Conservation (phyloP, 371 early-diverging fungal species). For the Mortierella sp. region DNA sequence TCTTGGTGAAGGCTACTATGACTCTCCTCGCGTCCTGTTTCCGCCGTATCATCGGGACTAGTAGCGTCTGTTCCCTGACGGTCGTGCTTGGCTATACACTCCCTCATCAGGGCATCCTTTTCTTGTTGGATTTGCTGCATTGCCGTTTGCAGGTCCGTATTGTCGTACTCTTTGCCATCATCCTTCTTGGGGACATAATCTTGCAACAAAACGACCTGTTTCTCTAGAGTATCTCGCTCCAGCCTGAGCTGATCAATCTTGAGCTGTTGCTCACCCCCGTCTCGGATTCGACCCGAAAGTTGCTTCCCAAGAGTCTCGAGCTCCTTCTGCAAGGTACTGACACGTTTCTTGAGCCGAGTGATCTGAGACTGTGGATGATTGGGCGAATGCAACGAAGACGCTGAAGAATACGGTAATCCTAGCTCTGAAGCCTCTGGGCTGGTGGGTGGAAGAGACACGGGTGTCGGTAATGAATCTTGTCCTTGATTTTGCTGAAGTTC, state of each 20-base stretch:
- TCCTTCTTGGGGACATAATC: background rate
- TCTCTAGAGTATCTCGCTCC: conserved; percentile 26
- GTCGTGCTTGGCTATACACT: conserved; percentile 10
- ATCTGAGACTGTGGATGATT: conserved; percentile 4
- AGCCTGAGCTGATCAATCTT: conserved; percentile 11
- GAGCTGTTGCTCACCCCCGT: conserved; percentile 20
- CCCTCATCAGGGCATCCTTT: conserved; percentile 14
- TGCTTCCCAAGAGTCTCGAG: conserved; percentile 10
- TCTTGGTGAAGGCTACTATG: conserved; percentile 15
- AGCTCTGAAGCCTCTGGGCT: conserved; percentile 12
- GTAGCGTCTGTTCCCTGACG: background rate
- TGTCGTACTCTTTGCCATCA: background rate
- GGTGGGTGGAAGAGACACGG: conserved; percentile 7
- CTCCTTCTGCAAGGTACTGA: conserved; percentile 19
- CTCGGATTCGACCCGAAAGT: conserved; percentile 1
- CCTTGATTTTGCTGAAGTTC: conserved; percentile 4
- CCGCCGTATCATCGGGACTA: no score
- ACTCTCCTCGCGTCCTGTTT: no score
- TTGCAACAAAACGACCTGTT: conserved; percentile 11
- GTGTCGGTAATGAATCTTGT: conserved; percentile 23
- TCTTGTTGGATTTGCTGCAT: conserved; percentile 15
- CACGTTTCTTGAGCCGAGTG: conserved; percentile 18
- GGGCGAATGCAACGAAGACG: background rate
- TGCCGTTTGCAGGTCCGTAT: conserved; percentile 9
- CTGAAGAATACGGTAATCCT: background rate